Evolutionary conservation across 345 rosid genomes (phyloP).

Genomic region (Murraya koenigii): DNA sequence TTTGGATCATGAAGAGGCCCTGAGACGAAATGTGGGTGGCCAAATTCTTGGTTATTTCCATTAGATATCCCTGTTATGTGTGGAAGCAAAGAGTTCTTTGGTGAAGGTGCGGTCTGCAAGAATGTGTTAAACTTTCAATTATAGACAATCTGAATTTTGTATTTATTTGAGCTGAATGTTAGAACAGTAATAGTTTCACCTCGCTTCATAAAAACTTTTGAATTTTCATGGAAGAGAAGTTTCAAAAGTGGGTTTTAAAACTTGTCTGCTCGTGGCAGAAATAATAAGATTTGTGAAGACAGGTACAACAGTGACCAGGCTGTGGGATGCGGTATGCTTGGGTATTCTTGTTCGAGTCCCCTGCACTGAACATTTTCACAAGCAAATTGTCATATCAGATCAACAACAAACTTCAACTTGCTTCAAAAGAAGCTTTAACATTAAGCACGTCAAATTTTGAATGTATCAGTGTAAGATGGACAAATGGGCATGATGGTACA

Average conservation of each 20-base stretch:
- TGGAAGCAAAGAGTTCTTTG: not conserved
- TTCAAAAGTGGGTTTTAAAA: not conserved
- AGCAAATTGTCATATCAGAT: no score
- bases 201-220: not conserved
- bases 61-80: slow-evolving; percentile 28
- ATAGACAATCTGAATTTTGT: not conserved
- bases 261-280: not conserved
- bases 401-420: no score
- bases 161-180: not conserved
- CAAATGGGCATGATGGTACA: no score
- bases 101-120: not conserved
- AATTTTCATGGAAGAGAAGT: not conserved
- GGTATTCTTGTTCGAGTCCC: no score
- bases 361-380: no score
- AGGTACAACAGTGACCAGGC: no score
- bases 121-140: not conserved
- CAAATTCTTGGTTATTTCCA: slow-evolving; percentile 90
- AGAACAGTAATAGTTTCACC: not conserved
- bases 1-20: slow-evolving; percentile 95
- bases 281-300: no score
- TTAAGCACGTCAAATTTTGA: no score
- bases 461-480: no score
- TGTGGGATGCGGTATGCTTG: no score
- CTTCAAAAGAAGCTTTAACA: no score
- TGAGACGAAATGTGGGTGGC: slow-evolving; percentile 74